Evolutionary conservation across 2,329 filamentous ascomycete species (phyloP), one percentile per base, ranked within the genome.

Genomic region (Keithomyces neogunnii): DNA sequence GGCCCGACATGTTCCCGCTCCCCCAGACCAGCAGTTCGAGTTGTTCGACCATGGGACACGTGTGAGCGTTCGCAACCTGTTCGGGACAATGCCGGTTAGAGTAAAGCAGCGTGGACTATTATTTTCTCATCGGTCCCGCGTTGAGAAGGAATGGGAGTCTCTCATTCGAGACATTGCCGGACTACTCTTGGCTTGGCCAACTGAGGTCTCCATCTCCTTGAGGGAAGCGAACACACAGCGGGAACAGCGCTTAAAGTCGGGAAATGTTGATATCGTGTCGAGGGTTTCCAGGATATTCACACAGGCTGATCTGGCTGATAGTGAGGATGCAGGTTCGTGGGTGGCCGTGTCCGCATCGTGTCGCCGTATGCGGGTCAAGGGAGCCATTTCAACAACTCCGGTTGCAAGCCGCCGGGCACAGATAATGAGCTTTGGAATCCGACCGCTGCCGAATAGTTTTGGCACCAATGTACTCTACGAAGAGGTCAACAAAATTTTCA

Each of bases 21-120:
- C 76, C 9, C 66, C 74, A 6, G 77, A 83, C 47, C 78, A 87
- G 45, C 72, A 76, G 46, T 60, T 88, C 5, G 59, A 74, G 7
- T 70, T 68, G 36, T 77, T 76, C 51, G 65, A 72, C 26, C 82
- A 88, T 69, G 92, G 92, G 4, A 96, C 91, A 0, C 79, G 81
- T 31, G 82, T 92, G 2, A 77, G 77, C 0, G 85, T 95, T 5
- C 81, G 84, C 51, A 85, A 96, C 64, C 72, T 96, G 1, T 97
- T 96, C 67, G 90, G 91, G 0, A 86, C 84, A 53, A 88, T 96
- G 81, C 90, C 92, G 0, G 92, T 96, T 10, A 83, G 92, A 11
- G 85, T 95, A 30, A 95, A 93, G 63, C 87, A 90, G 59, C 80
- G 90, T 55, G 80, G 82, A 0, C 59, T 80, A 0, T 58, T 82